Base-by-base conservation (phyloP, 352 stramenopile species). In the Phytophthora chlamydospora region DNA sequence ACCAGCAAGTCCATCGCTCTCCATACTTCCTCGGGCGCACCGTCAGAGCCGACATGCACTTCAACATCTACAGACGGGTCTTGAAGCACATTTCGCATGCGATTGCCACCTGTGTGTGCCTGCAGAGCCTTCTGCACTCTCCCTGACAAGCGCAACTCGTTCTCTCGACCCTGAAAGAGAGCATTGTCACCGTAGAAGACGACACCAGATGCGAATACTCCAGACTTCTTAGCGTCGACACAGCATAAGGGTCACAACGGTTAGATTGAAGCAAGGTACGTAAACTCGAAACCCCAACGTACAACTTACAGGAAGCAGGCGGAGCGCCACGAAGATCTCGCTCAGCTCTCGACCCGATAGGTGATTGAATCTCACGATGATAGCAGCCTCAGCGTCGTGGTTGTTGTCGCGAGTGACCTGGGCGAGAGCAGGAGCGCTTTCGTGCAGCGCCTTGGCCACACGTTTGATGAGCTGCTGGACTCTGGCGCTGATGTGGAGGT, bases 21-120 rank as follows among this genome's bases (percentile, higher is more conserved):
- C 52, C 72, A 57, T 3, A 80, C 58, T 29, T 29, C 47, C 9
- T 47, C 24, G 0, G 70, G 61, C 14, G 65, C 55, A 3, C 70
- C 70, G 34, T 85, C 73, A 1, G 59, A 66, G n/a, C 75, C 75
- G 0, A 87, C 38, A 57, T 85, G 78, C 27, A 87, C 19, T 10
- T 75, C 49, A 10, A 82, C 58, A 24, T 68, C 60, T 36, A 52
- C 29, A 0, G 57, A 56, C 7, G 63, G 57, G 29, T 83, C 73
- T 17, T 68, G 67, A 13, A 83, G 43, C 32, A 85, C 39, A 17
- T 42, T 49, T 3, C 73, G 47, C 33, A 85, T 54, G 4, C 45
- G 32, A 6, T 58, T 55, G 24, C 75, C 67, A 4, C 65, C 48
- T 19, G 54, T 14, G 7, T 81, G 59, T 6, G 62, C 41, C 11